Base-by-base conservation (phyloP, 148 eudicot genomes). In the Heliamphora exappendiculata region DNA sequence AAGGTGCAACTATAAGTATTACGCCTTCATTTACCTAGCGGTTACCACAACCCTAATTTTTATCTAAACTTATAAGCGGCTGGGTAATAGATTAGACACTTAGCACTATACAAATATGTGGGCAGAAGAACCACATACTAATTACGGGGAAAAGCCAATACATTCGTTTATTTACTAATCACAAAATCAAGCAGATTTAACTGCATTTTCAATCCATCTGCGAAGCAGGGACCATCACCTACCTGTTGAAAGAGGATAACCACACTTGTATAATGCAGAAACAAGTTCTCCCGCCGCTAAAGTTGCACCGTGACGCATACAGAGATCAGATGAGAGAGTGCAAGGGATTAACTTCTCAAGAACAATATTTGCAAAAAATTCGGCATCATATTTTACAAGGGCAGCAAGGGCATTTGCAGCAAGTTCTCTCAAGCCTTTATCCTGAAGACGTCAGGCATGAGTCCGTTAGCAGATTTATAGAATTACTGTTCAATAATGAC, bases 281-380 rank as follows among this genome's bases (percentile, higher is more conserved):
- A 91, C 87, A 80, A 91, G 86, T 86, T 93, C 99, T 62, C 93
- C 99, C 66, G 89, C 90, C 37, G 99, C 94, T 80, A 95, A 82
- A 49, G 96, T 87, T 85, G 99, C 93, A 83, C 99, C 98, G 84
- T 95, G 97, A 72, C 98, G 97, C 90, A 83, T 87, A 84, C 96
- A 92, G 75, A 95, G 86, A 86, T 95, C 99, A 79, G 97, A 85
- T 70, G 99, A 91, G 64, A 95, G 88, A 79, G 96, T 95, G 86
- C 88, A 85, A 37, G 94, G 91, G 70, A 93, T 86, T 76, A 95
- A 67, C 81, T 88, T 89, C 64, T 85, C 94, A 39, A 95, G 75
- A 79, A 86, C 88, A 73, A 65, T 81, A 74, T 86, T 84, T 28
- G 94, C 94, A 91, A 86, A 91, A 78, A 91, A 85, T 70, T 85